These are phyloP conservation scores for Asterella californica DNA, from an alignment of 225 moss, liverwort and hornwort genomes.

Conservation along the genomic window DNA sequence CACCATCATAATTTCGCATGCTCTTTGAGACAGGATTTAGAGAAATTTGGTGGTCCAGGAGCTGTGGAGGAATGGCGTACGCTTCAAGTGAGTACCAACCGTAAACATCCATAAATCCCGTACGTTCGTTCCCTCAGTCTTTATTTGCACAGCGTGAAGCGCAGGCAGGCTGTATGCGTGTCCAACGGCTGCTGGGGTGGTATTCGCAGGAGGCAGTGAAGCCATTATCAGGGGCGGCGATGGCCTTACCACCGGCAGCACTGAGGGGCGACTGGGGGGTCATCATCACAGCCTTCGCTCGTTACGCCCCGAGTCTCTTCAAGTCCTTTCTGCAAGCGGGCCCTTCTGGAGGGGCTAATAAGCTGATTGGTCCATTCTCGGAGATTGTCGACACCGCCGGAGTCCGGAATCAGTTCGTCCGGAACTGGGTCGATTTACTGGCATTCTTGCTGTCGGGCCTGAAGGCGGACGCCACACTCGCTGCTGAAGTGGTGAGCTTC, in stretches of 20 bases:
- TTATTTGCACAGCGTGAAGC: background rate
- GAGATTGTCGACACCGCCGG: conserved; percentile 68
- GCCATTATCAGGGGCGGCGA: conserved; percentile 74
- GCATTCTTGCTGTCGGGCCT: conserved; percentile 81
- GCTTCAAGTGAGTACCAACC: conserved; percentile 57
- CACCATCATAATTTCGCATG: background rate
- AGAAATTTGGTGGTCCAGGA: conserved; percentile 62
- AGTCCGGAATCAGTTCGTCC: conserved; percentile 64
- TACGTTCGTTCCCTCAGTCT: too few species aligned
- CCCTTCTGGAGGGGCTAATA: conserved; percentile 65
- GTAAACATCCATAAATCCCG: too few species aligned
- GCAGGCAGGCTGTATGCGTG: background rate
- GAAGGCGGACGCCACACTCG: conserved; percentile 83
- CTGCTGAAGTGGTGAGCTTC: conserved; percentile 80
- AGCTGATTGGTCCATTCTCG: conserved; percentile 79
- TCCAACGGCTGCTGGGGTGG: background rate
- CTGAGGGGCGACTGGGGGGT: conserved; percentile 83
- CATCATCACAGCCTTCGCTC: conserved; percentile 63
- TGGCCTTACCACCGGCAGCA: conserved; percentile 89
- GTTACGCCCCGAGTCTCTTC: conserved; percentile 67
- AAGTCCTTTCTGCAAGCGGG: conserved; percentile 56
- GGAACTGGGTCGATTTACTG: conserved; percentile 87
- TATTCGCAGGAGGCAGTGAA: conserved; percentile 60
- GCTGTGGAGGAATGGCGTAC: conserved; percentile 84
- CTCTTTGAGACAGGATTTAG: conserved; percentile 55